A percentile compares a stretch with the other conserved stretches of the same genome.
Evolutionary conservation across 352 stramenopile species (phyloP).

Genomic region (Phytophthora crassamura): DNA sequence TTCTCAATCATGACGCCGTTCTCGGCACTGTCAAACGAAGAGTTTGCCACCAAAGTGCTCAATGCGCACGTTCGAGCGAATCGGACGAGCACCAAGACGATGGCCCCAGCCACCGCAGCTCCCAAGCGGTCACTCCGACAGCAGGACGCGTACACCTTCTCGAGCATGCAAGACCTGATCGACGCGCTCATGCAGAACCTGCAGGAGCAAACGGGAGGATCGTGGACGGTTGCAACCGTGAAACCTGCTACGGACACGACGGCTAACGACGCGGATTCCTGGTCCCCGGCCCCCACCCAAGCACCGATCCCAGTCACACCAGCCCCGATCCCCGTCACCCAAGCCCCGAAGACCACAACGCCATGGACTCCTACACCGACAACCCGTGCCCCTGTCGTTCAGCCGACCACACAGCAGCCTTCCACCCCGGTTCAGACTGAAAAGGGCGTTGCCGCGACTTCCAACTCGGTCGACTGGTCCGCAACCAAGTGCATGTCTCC

Average conservation of each 20-base stretch:
- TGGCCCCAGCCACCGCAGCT: not conserved
- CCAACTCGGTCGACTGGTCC: slow-evolving; percentile 47
- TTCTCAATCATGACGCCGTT: slow-evolving; percentile 56
- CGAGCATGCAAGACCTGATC: slow-evolving; percentile 36
- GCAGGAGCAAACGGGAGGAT: slow-evolving; percentile 27
- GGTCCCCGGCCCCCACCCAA: not conserved
- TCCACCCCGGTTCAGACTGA: slow-evolving; percentile 17
- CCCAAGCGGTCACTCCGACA: slow-evolving; percentile 31
- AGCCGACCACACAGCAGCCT: slow-evolving; percentile 23
- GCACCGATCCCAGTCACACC: slow-evolving; percentile 5
- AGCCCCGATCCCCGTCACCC: not conserved
- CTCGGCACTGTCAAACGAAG: slow-evolving; percentile 45
- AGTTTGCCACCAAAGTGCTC: slow-evolving; percentile 43
- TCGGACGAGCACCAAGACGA: slow-evolving; percentile 2
- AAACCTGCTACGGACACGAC: slow-evolving; percentile 20
- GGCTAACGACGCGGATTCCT: slow-evolving; percentile 14
- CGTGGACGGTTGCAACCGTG: slow-evolving; percentile 31
- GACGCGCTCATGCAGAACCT: slow-evolving; percentile 28
- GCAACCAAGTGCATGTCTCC: slow-evolving; percentile 43
- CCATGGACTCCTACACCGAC: slow-evolving; percentile 9
- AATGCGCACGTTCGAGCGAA: slow-evolving; percentile 35
- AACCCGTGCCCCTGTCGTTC: slow-evolving; percentile 33
- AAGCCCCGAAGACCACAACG: slow-evolving; percentile 3
- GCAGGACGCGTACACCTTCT: slow-evolving; percentile 29
- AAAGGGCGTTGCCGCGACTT: slow-evolving; percentile 9